phyloP scores from a whole-genome alignment of 2,329 filamentous ascomycete genomes.

The Byssothecium circinans region DNA sequence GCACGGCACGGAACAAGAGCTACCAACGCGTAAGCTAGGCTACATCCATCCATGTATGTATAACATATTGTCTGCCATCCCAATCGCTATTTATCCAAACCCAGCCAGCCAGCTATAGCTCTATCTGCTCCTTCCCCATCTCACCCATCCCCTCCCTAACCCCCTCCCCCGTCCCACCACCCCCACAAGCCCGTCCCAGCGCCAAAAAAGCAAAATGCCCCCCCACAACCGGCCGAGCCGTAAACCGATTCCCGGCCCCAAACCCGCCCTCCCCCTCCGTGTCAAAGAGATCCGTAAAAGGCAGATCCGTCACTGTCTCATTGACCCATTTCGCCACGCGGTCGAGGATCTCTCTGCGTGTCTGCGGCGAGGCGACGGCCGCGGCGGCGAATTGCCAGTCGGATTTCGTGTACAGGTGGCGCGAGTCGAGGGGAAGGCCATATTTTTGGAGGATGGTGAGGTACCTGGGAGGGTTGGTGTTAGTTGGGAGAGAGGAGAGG shows the following conservation, averaged over 20 bases:
- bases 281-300: conserved; percentile 80
- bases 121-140: conserved; percentile 1
- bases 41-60: too few relatives aligned
- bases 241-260: conserved; percentile 71
- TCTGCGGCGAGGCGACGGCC: conserved; percentile 69
- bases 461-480: conserved; percentile 51
- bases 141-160: conserved; percentile 12
- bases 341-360: conserved; percentile 71
- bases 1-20: too few relatives aligned
- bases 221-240: conserved; percentile 79
- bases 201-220: conserved; percentile 85
- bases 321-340: conserved; percentile 80
- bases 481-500: background rate
- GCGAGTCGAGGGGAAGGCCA: conserved; percentile 77
- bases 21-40: too few relatives aligned
- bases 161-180: conserved; percentile 33
- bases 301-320: conserved; percentile 73
- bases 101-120: too few relatives aligned
- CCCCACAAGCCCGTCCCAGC: conserved; percentile 77
- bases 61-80: too few relatives aligned
- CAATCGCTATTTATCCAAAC: too few relatives aligned
- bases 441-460: conserved; percentile 76
- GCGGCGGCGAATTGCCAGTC: conserved; percentile 93
- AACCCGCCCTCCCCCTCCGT: conserved; percentile 77
- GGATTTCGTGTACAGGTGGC: conserved; percentile 83